These are phyloP conservation scores for Jackrogersella multiformis DNA, from an alignment of 495 filamentous ascomycete genomes.

Conservation along the genomic window DNA sequence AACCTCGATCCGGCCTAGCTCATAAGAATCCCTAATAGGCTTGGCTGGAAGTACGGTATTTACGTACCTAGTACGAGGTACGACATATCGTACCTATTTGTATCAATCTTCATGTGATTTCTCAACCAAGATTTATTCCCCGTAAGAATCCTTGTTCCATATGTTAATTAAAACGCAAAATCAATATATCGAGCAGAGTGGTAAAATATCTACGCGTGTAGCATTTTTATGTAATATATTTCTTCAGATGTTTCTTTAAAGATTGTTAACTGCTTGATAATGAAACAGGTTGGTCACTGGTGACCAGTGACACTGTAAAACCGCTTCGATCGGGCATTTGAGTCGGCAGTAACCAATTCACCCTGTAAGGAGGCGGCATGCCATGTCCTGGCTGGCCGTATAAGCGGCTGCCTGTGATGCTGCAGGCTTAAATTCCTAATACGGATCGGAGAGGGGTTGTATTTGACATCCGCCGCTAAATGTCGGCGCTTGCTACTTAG, in stretches of 20 bases:
- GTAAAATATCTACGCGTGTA: not conserved
- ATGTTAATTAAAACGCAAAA: not conserved
- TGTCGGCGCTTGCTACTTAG: slow-evolving; percentile 5
- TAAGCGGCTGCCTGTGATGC: not conserved
- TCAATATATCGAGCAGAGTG: not conserved
- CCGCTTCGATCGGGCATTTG: not conserved
- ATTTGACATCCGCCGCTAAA: slow-evolving; percentile 5
- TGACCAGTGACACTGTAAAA: not conserved
- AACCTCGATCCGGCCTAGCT: not conserved
- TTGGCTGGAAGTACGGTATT: not conserved
- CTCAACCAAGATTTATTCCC: not conserved
- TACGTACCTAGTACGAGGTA: not conserved
- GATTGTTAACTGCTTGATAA: not conserved
- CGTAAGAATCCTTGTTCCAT: not conserved
- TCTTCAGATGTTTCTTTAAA: not conserved
- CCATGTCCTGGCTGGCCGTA: not conserved
- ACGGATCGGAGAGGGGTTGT: slow-evolving; percentile 2
- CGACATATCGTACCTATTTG: not conserved
- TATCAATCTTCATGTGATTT: not conserved
- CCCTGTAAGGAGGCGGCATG: not conserved
- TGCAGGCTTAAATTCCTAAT: not conserved
- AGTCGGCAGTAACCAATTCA: not conserved
- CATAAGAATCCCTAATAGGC: not conserved
- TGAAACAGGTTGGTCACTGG: no score
- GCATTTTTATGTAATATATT: not conserved